phyloP scores from a whole-genome alignment of 306 rosid species.

The Corylus heterophylla region DNA sequence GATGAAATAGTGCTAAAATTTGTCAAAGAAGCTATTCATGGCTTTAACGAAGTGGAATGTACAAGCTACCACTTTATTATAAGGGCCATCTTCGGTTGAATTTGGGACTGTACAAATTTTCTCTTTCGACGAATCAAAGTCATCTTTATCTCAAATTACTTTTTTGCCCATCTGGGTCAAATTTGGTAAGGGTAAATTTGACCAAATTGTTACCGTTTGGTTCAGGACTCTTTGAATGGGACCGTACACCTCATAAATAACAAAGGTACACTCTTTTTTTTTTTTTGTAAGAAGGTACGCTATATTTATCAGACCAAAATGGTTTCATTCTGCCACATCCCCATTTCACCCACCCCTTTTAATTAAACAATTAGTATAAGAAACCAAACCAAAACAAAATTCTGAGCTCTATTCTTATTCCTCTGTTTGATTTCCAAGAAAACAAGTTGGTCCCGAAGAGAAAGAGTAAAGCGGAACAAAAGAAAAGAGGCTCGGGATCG shows the following conservation, averaged over 20 bases:
- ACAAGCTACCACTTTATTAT: neutral
- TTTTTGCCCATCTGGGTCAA: neutral
- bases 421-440: constrained; percentile 21
- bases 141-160: constrained; percentile 16
- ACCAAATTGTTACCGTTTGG: neutral
- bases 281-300: no score
- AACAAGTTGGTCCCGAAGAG: constrained; percentile 55
- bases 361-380: no score
- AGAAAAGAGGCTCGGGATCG: constrained; percentile 74
- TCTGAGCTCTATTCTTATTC: neutral
- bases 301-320: no score
- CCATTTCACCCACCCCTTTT: no score
- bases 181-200: constrained; percentile 10
- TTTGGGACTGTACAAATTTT: neutral
- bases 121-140: constrained; percentile 4
- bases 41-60: neutral
- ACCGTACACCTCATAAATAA: no score
- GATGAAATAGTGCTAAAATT: neutral
- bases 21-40: neutral
- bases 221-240: no score
- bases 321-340: no score
- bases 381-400: neutral
- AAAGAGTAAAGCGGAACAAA: constrained; percentile 46
- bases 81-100: neutral
- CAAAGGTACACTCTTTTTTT: no score